Evolutionary conservation across 345 rosid species (phyloP), one percentile per base, ranked within the genome.

Genomic region (Camelina hispida): DNA sequence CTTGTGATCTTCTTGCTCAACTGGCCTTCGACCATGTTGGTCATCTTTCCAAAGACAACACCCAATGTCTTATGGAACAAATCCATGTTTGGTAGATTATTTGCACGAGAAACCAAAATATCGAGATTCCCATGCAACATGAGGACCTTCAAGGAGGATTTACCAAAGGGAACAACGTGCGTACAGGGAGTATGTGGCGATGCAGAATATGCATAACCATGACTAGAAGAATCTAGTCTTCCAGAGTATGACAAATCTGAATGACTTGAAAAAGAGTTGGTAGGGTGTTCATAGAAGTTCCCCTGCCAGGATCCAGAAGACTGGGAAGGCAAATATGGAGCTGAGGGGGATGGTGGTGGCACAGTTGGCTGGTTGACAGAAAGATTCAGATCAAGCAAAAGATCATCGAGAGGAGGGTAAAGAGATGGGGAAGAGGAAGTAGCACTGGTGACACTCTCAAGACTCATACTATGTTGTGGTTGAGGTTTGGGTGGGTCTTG

Each of bases 31-130:
- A 86, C 70, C 38, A 75, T 84, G 63, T 47, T 80, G 37, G 74
- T 43, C 48, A 84, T 55, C 75, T 40, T 83, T 30, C 82, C 86
- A 67, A 91, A 83, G 78, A 94, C 60, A 71, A 88, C 89, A 12
- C 93, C 98, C 59, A 94, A 62, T 14, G 96, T 91, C 78, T 79
- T 94, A 54, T 87, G 96, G 75, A 94, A 87, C 85, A 87, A 78
- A 76, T 91, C 98, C 97, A 91, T 88, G 83, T 94, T 94, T 54
- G 97, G 98, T 55, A 94, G 97, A 82, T 86, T 86, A 58, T 62
- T 84, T 3, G 98, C 97, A 62, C 83, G 82, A 74, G 51, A 73
- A 37, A 94, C 83, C 87, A 84, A 86, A 44, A 91, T 88, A 78
- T 94, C 97, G 79, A 94, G 79, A 81, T 88, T 87, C n/a, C 98